Evolutionary conservation across 495 filamentous ascomycete genomes (phyloP), one percentile per base, ranked within the genome.

Genomic region (Tuber melanosporum): DNA sequence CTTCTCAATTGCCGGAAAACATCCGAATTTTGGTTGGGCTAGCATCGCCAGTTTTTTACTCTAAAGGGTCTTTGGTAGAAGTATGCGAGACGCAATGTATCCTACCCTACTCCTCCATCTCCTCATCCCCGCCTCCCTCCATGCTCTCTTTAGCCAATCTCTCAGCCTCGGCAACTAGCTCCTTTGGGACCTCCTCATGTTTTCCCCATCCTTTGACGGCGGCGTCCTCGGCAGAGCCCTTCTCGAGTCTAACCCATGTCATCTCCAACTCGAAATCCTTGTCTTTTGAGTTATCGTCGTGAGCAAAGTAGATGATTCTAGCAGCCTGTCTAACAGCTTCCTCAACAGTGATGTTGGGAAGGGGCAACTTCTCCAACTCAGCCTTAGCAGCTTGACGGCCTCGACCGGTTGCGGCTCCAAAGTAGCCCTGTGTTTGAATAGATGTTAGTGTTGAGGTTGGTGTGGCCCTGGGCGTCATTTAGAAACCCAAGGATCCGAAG

Each of bases 221-320:
- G 41, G 42, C 73, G 43, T 71, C 75, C 85, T 95, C 94, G 52
- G 94, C 96, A n/a, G 93, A 92, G 20, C 93, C 93, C 70, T 92
- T 89, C 69, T 89, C 81, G 36, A 88, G 89, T 85, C 93, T 96
- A 80, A 98, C 91, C 95, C 95, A 99, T 78, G 92, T 94, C 95
- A 99, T 97, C 87, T 99, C 95, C 47, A 99, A 87, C 88, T 99
- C 96, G 80, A 98, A 98, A 46, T 99, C 96, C 87, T 98, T 99
- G 85, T 99, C 95, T 83, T 91, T 90, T 84, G 92, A 92, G 88
- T 93, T 97, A 83, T 99, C 95, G 83, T 97, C 94, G 84, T 99
- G 95, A 71, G 95, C 94, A 72, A 97, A 89, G 85, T 97, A 94
- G 85, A 99, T 97, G 81, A 99, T 98, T 69, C 93, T 87, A 74